Evolutionary conservation across 345 rosid genomes (phyloP), one percentile per base, ranked within the genome.

Genomic region (Eutrema yunnanense): DNA sequence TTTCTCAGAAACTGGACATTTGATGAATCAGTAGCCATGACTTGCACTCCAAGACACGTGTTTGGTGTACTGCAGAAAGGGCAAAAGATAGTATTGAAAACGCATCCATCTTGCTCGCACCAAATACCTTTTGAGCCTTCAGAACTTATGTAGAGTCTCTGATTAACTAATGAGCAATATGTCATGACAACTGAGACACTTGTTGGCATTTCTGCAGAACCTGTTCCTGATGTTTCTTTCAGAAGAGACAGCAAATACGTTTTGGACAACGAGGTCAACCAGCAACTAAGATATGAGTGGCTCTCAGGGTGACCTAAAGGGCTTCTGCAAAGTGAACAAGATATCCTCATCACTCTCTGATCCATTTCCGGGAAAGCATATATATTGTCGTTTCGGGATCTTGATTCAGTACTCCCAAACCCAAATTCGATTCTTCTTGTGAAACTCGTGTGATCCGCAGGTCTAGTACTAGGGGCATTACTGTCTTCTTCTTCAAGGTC

Each of bases 51-150:
- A 26, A 90, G 88, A 69, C 90, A 86, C 42, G 81, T 83, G 74
- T 69, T 68, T 22, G 86, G 84, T 63, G 46, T 54, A 55, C 65
- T 83, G 76, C 98, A 94, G 83, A 84, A 94, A 53, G 98, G 95
- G 73, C 98, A 91, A 68, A 67, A 83, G 54, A 90, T 77, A 38
- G 83, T 82, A 66, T 77, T 85, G 85, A 83, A 93, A 65, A 91
- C 97, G 77, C 97, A 94, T 19, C 97, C 97, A 80, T 94, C 98
- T 82, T 91, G 86, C 79, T 88, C 79, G 42, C 81, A 79, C 98
- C 96, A 94, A 65, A 87, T 73, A 58, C 79, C 82, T 36, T 62
- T 67, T 34, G 72, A 69, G 73, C 81, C 87, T 69, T 64, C 76
- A 65, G 44, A 22, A 37, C 69, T 80, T 43, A 46, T 69, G 76